Conservation (phyloP, 2,329 filamentous ascomycete species). For the Pleochaeta shiraiana region DNA sequence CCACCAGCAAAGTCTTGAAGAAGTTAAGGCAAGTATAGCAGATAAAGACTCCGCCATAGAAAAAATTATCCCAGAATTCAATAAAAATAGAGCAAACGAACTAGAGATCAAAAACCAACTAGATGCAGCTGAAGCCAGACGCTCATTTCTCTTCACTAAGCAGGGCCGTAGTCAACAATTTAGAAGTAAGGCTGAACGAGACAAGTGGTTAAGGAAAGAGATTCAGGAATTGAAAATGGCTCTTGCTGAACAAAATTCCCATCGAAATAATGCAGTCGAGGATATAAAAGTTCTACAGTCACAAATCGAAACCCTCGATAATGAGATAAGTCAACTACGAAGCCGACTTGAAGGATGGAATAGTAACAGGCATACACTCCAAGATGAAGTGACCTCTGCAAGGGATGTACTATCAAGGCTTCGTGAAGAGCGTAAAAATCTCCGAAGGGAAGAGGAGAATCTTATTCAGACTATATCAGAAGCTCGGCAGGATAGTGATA, state of each 20-base stretch:
- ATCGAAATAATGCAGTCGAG: slow-evolving; percentile 64
- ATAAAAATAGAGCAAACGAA: slow-evolving; percentile 51
- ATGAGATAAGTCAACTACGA: slow-evolving; percentile 47
- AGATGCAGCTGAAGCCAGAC: slow-evolving; percentile 50
- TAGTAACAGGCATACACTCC: slow-evolving; percentile 47
- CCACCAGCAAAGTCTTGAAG: slow-evolving; percentile 48
- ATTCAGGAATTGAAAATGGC: slow-evolving; percentile 60
- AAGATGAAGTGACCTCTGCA: slow-evolving; percentile 51
- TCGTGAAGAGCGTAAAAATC: slow-evolving; percentile 65
- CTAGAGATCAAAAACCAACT: slow-evolving; percentile 46
- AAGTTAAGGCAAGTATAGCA: slow-evolving; percentile 52
- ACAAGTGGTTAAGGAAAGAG: slow-evolving; percentile 60
- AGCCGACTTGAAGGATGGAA: slow-evolving; percentile 59
- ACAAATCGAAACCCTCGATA: slow-evolving; percentile 50
- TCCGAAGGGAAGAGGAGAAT: slow-evolving; percentile 79
- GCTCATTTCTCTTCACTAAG: slow-evolving; percentile 71
- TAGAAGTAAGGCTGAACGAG: slow-evolving; percentile 69
- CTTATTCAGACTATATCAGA: slow-evolving; percentile 57
- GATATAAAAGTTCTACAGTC: slow-evolving; percentile 52
- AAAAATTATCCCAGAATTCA: slow-evolving; percentile 55
- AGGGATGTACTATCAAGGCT: slow-evolving; percentile 61
- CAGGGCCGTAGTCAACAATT: slow-evolving; percentile 79
- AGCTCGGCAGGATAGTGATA: slow-evolving; percentile 52
- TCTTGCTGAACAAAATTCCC: slow-evolving; percentile 60
- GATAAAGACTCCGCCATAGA: slow-evolving; percentile 56